These are phyloP conservation scores for Fusarium piperis DNA, from an alignment of 2,329 filamentous ascomycete species.

Conservation along the genomic window DNA sequence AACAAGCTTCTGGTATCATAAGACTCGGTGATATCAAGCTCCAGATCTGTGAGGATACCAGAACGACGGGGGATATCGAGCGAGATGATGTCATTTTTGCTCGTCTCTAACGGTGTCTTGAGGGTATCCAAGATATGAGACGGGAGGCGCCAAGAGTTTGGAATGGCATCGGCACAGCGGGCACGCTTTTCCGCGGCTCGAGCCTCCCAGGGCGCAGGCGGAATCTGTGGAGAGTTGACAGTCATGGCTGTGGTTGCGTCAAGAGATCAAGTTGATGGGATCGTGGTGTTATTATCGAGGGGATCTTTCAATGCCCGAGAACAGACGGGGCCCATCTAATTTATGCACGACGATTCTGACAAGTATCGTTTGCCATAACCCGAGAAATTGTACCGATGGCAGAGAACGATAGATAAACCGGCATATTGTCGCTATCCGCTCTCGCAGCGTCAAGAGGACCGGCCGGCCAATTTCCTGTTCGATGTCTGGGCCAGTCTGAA, in stretches of 20 bases:
- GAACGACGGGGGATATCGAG: conserved; percentile 27
- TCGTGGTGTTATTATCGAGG: not conserved
- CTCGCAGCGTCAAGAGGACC: not conserved
- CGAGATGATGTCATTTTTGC: conserved; percentile 17
- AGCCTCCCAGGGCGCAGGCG: not conserved
- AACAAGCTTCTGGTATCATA: conserved; percentile 51
- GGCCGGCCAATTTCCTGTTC: not conserved
- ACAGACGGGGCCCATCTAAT: not conserved
- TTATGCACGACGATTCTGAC: not conserved
- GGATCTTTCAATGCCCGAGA: not conserved
- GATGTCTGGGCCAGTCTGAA: not conserved
- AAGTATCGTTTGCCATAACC: not conserved
- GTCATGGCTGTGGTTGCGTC: not conserved
- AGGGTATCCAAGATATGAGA: conserved; percentile 1
- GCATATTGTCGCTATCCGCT: not conserved
- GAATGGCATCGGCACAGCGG: conserved; percentile 7
- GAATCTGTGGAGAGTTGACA: not conserved
- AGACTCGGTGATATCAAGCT: conserved; percentile 57
- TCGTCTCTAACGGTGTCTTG: conserved; percentile 3
- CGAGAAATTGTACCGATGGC: not conserved
- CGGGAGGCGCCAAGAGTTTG: conserved; percentile 17
- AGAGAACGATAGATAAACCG: not conserved
- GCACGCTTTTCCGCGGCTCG: conserved; percentile 7
- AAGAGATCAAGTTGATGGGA: not conserved
- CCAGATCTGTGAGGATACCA: conserved; percentile 52